phyloP scores from a whole-genome alignment of 2,329 filamentous ascomycete species.

The Mycocentrospora acerina region DNA sequence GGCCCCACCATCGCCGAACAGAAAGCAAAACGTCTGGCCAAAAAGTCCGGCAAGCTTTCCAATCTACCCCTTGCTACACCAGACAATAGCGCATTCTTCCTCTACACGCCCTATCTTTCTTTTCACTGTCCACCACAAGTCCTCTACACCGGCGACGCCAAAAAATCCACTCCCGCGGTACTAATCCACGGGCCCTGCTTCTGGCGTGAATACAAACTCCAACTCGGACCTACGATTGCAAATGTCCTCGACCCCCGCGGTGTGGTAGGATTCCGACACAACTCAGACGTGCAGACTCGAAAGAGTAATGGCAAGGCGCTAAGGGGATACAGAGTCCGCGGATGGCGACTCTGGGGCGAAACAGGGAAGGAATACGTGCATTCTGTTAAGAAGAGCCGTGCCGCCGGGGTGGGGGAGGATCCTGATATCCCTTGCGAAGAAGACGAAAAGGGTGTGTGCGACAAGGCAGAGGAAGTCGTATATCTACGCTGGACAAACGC shows the following conservation, averaged over 20 bases:
- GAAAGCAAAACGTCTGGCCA: slow-evolving; percentile 10
- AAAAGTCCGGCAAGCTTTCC: slow-evolving; percentile 10
- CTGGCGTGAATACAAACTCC: slow-evolving; percentile 35
- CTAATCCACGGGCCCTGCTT: slow-evolving; percentile 28
- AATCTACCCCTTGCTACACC: slow-evolving; percentile 3
- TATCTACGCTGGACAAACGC: slow-evolving; percentile 28
- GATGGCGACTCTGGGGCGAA: slow-evolving; percentile 36
- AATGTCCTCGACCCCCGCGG: slow-evolving; percentile 34
- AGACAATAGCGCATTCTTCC: slow-evolving; percentile 23
- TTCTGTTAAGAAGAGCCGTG: slow-evolving; percentile 16
- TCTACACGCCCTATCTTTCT: slow-evolving; percentile 32
- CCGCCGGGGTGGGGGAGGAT: slow-evolving; percentile 11
- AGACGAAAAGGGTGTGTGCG: not conserved
- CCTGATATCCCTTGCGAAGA: slow-evolving; percentile 12
- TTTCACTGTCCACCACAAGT: slow-evolving; percentile 33
- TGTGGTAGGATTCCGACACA: slow-evolving; percentile 25
- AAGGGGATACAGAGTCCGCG: slow-evolving; percentile 34
- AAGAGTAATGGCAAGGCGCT: slow-evolving; percentile 12
- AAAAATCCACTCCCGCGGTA: slow-evolving; percentile 16
- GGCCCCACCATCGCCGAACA: slow-evolving; percentile 14
- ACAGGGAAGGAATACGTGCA: slow-evolving; percentile 31
- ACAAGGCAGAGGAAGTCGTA: slow-evolving; percentile 24
- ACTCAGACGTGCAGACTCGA: slow-evolving; percentile 13
- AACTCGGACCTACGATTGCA: slow-evolving; percentile 25
- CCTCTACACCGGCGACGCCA: slow-evolving; percentile 23